Base-by-base conservation (phyloP, 805 yeast species). In the Teunomyces gatunensis region DNA sequence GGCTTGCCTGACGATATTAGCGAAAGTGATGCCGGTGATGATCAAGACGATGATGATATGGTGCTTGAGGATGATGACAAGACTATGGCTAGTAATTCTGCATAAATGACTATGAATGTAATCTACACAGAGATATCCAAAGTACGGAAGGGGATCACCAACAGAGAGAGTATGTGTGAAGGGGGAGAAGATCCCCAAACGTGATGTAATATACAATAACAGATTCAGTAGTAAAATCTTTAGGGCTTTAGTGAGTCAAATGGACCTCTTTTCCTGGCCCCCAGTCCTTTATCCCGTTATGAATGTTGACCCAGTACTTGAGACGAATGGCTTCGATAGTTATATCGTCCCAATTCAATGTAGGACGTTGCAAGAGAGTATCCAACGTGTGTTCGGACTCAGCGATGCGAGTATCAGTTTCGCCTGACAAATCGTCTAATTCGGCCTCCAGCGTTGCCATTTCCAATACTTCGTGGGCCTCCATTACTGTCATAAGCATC, bases 261-360 rank as follows among this genome's bases (percentile, higher is more conserved):
- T 74, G 78, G 4, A 84, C 80, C 3, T 84, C 82, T 58, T 80
- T 77, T 17, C 89, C 89, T 1, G 84, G 80, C 54, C 83, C 85
- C 92, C 94, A 85, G 42, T 85, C 89, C 64, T 80, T 82, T 39
- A 90, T 76, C 5, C 89, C 89, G 35, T 77, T 77, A 42, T 80
- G 80, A 29, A 92, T 81, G 60, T 87, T 91, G 42, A 75, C 74
- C 96, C 96, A 90, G 62, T 90, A 92, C 63, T 87, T 87, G 52
- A 92, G 68, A 53, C 79, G 79, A 20, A 89, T 79, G 1, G 95
- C 84, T 50, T 82, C 83, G 46, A 77, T 66, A 44, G 85, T 82
- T 11, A 92, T 85, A 0, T 64, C 58, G 9, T 81, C 79, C 71
- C 82, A 81, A 41, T 84, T 75, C 11, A 39, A 13, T 3, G 67